These are phyloP conservation scores for Spinellus fusiger DNA, from an alignment of 192 early-diverging fungal genomes.

Conservation along the genomic window DNA sequence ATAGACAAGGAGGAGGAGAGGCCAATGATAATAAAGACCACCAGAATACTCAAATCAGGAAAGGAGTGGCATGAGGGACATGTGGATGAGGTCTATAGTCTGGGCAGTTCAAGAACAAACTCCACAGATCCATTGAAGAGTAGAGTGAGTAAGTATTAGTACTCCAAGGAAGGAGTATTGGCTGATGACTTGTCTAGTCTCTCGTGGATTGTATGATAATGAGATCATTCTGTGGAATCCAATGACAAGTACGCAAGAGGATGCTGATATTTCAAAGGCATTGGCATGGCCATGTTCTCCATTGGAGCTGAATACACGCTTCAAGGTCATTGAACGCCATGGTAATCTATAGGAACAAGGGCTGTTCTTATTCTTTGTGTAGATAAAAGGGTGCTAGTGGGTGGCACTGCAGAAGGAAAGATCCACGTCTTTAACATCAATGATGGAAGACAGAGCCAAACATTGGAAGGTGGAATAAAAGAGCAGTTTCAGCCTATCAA, in stretches of 20 bases:
- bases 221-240: constrained; percentile 45
- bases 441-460: constrained; percentile 9
- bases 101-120: constrained; percentile 1
- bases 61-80: constrained; percentile 46
- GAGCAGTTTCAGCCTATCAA: constrained; percentile 13
- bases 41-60: constrained; percentile 14
- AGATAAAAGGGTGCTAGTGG: constrained; percentile 18
- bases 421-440: constrained; percentile 24
- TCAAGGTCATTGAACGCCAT: constrained; percentile 17
- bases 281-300: constrained; percentile 30
- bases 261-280: constrained; percentile 30
- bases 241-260: constrained; percentile 29
- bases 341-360: background rate
- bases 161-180: background rate
- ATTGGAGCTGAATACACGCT: constrained; percentile 1
- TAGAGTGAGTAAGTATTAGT: background rate
- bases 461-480: constrained; percentile 14
- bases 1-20: constrained; percentile 16
- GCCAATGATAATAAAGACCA: constrained; percentile 20
- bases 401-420: constrained; percentile 24
- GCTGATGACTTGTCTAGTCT: constrained; percentile 24
- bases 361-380: background rate
- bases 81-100: constrained; percentile 38
- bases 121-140: background rate
- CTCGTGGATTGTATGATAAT: constrained; percentile 36